A percentile compares a stretch with the other conserved stretches of the same genome.
These are phyloP conservation scores for Tilletia walkeri DNA, from an alignment of 1,284 basidiomycete genomes.

Conservation along the genomic window DNA sequence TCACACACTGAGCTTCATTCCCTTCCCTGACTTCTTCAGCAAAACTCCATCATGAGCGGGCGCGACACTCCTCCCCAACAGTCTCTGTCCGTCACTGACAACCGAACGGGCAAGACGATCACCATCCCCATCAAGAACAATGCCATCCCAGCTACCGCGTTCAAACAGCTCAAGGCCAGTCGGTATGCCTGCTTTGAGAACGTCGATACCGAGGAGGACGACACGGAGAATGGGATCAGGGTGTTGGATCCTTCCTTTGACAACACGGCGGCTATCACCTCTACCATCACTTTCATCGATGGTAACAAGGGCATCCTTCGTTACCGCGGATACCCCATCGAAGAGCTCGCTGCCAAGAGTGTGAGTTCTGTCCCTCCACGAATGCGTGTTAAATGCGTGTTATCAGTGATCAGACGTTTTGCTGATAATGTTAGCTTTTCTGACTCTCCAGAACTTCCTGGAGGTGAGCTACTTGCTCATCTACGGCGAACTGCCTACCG, in stretches of 20 bases:
- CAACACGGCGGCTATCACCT: slow-evolving; percentile 82
- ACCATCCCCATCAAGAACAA: slow-evolving; percentile 61
- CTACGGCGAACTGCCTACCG: slow-evolving; percentile 70
- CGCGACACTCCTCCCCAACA: slow-evolving; percentile 7
- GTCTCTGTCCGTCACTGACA: slow-evolving; percentile 71
- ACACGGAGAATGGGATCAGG: slow-evolving; percentile 55
- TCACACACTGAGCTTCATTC: background rate
- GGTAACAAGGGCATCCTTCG: slow-evolving; percentile 53
- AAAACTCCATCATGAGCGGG: background rate
- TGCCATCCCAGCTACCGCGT: slow-evolving; percentile 65
- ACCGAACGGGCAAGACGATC: slow-evolving; percentile 77
- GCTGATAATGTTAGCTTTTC: slow-evolving; percentile 58
- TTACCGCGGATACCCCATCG: slow-evolving; percentile 76
- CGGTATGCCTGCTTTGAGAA: slow-evolving; percentile 43
- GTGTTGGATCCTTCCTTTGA: slow-evolving; percentile 46
- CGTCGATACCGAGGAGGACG: slow-evolving; percentile 66
- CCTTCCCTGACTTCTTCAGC: background rate
- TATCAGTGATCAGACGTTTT: no score
- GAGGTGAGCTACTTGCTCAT: slow-evolving; percentile 76
- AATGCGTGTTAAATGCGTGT: no score
- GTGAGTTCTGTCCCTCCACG: background rate
- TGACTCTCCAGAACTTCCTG: slow-evolving; percentile 64
- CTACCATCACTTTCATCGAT: slow-evolving; percentile 81
- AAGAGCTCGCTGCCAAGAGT: slow-evolving; percentile 68
- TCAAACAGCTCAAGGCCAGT: slow-evolving; percentile 69